Conservation (phyloP, 805 yeast species). For the Saccharomyces eubayanus region DNA sequence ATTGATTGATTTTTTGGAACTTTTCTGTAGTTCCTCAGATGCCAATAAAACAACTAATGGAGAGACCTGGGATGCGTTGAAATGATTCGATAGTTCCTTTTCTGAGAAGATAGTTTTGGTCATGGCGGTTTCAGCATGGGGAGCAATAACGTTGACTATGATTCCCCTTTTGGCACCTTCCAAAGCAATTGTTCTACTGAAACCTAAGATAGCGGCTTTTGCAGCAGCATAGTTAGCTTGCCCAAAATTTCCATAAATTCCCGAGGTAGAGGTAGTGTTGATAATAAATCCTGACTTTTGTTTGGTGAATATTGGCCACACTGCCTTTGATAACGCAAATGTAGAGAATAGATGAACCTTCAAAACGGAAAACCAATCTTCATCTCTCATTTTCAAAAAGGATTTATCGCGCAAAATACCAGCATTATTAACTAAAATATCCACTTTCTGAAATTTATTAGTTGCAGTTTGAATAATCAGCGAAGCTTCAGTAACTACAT, state of each 20-base stretch:
- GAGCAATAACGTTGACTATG: slow-evolving; percentile 78
- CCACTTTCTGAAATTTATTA: slow-evolving; percentile 71
- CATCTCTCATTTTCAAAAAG: slow-evolving; percentile 72
- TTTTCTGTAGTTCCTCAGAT: slow-evolving; percentile 54
- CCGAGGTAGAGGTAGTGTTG: slow-evolving; percentile 91
- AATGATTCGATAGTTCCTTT: slow-evolving; percentile 63
- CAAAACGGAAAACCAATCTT: slow-evolving; percentile 74
- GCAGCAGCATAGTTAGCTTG: slow-evolving; percentile 96
- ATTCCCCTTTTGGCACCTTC: slow-evolving; percentile 82
- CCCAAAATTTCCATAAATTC: slow-evolving; percentile 95
- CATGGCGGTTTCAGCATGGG: slow-evolving; percentile 98
- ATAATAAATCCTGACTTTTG: slow-evolving; percentile 76
- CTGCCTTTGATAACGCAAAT: slow-evolving; percentile 71
- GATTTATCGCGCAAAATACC: slow-evolving; percentile 90
- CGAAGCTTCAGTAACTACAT: slow-evolving; percentile 68
- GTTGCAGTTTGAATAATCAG: slow-evolving; percentile 71
- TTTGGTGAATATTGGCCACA: slow-evolving; percentile 82
- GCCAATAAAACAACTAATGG: slow-evolving; percentile 77
- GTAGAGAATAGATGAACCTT: slow-evolving; percentile 80
- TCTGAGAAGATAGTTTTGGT: slow-evolving; percentile 78
- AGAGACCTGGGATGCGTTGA: slow-evolving; percentile 82
- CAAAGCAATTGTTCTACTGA: slow-evolving; percentile 76
- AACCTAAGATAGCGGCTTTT: slow-evolving; percentile 78
- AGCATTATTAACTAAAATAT: slow-evolving; percentile 84
- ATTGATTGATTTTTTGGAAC: slow-evolving; percentile 36